Evolutionary conservation across 2,329 filamentous ascomycete genomes (phyloP).

Genomic region (Ilyonectria mors-panacis): DNA sequence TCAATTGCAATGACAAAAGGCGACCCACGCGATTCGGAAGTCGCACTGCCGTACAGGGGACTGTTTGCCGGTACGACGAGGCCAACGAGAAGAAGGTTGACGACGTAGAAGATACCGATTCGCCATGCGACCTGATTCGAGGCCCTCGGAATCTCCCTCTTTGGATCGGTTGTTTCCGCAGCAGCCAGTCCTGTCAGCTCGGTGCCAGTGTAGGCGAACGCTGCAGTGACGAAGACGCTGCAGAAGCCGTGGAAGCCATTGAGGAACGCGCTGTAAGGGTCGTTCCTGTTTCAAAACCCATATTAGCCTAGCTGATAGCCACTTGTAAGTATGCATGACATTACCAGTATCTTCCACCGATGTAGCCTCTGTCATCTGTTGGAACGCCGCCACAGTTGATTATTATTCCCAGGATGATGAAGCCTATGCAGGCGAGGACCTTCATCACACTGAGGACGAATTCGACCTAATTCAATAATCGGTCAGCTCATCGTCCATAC

Average conservation of each 20-base stretch:
- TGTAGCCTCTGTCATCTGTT: constrained; percentile 54
- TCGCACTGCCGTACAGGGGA: constrained; percentile 54
- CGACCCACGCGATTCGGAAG: constrained; percentile 50
- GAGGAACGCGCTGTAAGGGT: constrained; percentile 65
- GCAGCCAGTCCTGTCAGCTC: constrained; percentile 79
- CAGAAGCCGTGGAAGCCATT: constrained; percentile 79
- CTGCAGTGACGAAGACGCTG: constrained; percentile 76
- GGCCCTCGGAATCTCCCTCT: constrained; percentile 80
- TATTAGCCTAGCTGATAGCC: too few species aligned
- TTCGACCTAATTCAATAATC: constrained; percentile 54
- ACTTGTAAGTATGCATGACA: too few species aligned
- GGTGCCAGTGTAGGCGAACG: constrained; percentile 77
- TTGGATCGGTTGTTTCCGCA: constrained; percentile 75
- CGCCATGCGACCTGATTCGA: constrained; percentile 78
- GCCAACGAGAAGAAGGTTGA: constrained; percentile 62
- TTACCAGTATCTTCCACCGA: constrained; percentile 53
- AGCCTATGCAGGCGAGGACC: constrained; percentile 68
- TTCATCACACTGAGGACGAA: constrained; percentile 73
- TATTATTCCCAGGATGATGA: constrained; percentile 72
- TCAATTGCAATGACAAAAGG: constrained; percentile 66
- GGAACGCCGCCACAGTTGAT: constrained; percentile 68
- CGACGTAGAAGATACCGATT: constrained; percentile 62
- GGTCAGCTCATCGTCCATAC: not conserved
- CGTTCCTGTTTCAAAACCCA: not conserved
- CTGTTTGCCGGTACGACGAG: constrained; percentile 58